Conservation (phyloP, 192 early-diverging fungal species). For the Spizellomyces punctatus region DNA sequence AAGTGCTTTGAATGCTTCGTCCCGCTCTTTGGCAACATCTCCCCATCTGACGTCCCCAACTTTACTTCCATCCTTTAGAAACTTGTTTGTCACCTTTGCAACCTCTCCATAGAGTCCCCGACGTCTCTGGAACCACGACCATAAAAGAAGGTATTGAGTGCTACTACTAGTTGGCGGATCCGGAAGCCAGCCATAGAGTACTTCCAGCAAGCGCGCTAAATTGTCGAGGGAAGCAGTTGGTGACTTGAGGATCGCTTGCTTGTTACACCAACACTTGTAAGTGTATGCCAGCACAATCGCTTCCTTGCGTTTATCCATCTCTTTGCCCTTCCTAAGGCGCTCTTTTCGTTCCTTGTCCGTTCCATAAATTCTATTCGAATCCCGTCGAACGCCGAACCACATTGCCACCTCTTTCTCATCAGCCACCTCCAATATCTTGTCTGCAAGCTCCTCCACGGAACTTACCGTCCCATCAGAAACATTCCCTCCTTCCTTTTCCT, state of each 20-base stretch:
- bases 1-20: neutral
- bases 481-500: constrained; percentile 26
- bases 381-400: constrained; percentile 65
- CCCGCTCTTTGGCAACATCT: neutral
- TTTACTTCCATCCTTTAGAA: constrained; percentile 58
- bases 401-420: constrained; percentile 64
- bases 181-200: constrained; percentile 56
- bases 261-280: constrained; percentile 59
- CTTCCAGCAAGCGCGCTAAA: constrained; percentile 25
- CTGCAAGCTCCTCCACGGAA: constrained; percentile 53
- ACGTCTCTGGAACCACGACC: constrained; percentile 52
- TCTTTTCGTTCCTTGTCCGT: constrained; percentile 60
- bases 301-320: constrained; percentile 74
- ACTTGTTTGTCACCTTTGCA: constrained; percentile 73
- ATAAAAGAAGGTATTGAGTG: constrained; percentile 61
- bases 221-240: constrained; percentile 38
- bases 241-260: constrained; percentile 2
- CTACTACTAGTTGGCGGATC: constrained; percentile 49
- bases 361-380: constrained; percentile 41
- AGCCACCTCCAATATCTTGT: constrained; percentile 60
- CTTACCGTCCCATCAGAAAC: constrained; percentile 26
- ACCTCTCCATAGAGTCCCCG: constrained; percentile 66
- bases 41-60: constrained; percentile 10
- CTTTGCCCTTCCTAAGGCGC: constrained; percentile 55
- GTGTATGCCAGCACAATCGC: constrained; percentile 65